phyloP scores from a whole-genome alignment of 75 land plant genomes.

The Chamaecyparis obtusa region DNA sequence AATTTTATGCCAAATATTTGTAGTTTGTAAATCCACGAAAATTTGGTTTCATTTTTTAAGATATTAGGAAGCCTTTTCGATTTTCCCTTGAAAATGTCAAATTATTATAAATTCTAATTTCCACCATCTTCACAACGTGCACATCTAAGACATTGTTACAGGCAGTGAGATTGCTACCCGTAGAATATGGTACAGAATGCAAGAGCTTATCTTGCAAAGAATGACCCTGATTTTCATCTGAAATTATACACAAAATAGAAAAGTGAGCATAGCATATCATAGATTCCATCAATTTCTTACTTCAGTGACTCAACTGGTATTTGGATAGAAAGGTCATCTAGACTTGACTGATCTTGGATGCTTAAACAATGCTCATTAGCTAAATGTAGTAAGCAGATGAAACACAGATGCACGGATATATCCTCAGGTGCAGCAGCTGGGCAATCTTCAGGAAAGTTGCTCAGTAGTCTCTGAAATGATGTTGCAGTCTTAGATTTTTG shows the following conservation, averaged over 20 bases:
- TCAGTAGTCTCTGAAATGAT: constrained; percentile 55
- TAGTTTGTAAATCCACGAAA: no score
- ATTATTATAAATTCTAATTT: background rate
- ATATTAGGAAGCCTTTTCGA: no score
- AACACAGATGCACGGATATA: constrained; percentile 82
- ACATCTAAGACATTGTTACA: background rate
- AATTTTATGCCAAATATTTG: no score
- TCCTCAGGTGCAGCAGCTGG: constrained; percentile 55
- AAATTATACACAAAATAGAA: background rate
- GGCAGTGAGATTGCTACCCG: background rate
- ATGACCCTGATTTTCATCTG: background rate
- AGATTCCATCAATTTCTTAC: background rate
- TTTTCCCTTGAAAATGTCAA: no score
- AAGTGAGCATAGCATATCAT: background rate
- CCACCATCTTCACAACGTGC: background rate
- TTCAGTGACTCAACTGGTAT: background rate
- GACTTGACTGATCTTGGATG: constrained; percentile 41
- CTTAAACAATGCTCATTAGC: constrained; percentile 86
- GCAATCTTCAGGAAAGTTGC: constrained; percentile 52
- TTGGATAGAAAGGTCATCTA: constrained; percentile 59
- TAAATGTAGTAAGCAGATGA: constrained; percentile 89
- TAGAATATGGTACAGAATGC: background rate
- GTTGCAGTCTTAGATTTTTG: constrained; percentile 25
- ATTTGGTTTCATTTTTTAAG: no score
- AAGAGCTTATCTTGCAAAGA: constrained; percentile 8